Conservation (phyloP, 2,329 filamentous ascomycete species). For the Colletotrichum lupini region DNA sequence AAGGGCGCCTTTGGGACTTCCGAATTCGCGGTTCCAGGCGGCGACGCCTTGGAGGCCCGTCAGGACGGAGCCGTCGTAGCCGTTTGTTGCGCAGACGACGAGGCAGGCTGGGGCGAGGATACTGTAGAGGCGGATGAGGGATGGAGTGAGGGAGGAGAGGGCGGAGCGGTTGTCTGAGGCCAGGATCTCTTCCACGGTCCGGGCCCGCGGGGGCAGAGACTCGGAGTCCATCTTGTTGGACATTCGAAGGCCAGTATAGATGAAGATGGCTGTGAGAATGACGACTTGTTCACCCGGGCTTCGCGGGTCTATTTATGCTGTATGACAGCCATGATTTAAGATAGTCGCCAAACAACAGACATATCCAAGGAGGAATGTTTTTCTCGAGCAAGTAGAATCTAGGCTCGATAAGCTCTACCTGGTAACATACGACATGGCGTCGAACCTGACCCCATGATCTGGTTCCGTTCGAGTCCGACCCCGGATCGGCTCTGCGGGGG, state of each 20-base stretch:
- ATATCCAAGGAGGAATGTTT: background rate
- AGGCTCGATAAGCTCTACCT: background rate
- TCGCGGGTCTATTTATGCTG: background rate
- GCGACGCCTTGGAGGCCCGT: background rate
- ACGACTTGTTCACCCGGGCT: background rate
- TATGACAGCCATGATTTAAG: background rate
- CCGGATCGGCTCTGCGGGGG: background rate
- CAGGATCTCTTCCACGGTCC: background rate
- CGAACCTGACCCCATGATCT: background rate
- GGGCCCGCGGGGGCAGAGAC: background rate
- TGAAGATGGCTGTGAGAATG: background rate
- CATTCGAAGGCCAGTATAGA: background rate
- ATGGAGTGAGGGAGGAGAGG: background rate
- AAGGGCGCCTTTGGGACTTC: conserved; percentile 36
- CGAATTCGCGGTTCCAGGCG: background rate
- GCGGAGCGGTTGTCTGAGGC: background rate
- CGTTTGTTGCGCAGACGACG: background rate
- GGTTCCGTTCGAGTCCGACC: background rate
- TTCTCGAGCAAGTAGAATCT: background rate
- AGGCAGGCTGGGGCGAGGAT: background rate
- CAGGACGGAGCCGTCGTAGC: background rate
- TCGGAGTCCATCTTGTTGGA: background rate
- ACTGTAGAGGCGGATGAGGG: conserved; percentile 25
- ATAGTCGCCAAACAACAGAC: background rate
- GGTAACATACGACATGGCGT: background rate